A percentile compares a stretch with the other conserved stretches of the same genome.
These are phyloP conservation scores for Puccinia polysora DNA, from an alignment of 1,284 basidiomycete species.

Conservation along the genomic window DNA sequence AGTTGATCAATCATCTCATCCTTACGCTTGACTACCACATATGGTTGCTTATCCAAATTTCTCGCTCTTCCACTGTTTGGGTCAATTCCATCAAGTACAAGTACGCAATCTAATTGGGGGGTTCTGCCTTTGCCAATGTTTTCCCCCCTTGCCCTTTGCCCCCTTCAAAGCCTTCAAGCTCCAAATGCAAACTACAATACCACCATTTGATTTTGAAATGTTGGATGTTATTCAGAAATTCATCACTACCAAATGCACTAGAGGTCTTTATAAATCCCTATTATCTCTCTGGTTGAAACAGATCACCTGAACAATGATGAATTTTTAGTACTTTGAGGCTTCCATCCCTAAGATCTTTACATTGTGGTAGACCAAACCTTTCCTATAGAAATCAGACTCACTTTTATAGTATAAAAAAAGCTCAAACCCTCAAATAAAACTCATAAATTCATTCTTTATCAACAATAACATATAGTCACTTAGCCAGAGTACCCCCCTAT, in stretches of 20 bases:
- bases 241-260: constrained; percentile 49
- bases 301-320: constrained; percentile 51
- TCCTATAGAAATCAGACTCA: too few relatives aligned
- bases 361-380: too few relatives aligned
- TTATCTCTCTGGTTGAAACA: constrained; percentile 52
- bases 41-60: background rate
- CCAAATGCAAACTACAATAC: constrained; percentile 53
- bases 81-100: constrained; percentile 53
- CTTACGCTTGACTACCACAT: background rate
- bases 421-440: too few relatives aligned
- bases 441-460: too few relatives aligned
- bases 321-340: constrained; percentile 52
- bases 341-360: constrained; percentile 49
- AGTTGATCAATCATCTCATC: background rate
- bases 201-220: constrained; percentile 50
- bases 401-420: too few relatives aligned
- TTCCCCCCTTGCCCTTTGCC: constrained; percentile 51
- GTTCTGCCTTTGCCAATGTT: constrained; percentile 52
- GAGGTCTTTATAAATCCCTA: constrained; percentile 52
- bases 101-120: constrained; percentile 51
- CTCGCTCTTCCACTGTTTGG: constrained; percentile 46
- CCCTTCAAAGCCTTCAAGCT: constrained; percentile 53
- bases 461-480: too few relatives aligned
- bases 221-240: constrained; percentile 49
- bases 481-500: too few relatives aligned